phyloP scores from a whole-genome alignment of 2,329 filamentous ascomycete species.

The Hymenoscyphus repandus region DNA sequence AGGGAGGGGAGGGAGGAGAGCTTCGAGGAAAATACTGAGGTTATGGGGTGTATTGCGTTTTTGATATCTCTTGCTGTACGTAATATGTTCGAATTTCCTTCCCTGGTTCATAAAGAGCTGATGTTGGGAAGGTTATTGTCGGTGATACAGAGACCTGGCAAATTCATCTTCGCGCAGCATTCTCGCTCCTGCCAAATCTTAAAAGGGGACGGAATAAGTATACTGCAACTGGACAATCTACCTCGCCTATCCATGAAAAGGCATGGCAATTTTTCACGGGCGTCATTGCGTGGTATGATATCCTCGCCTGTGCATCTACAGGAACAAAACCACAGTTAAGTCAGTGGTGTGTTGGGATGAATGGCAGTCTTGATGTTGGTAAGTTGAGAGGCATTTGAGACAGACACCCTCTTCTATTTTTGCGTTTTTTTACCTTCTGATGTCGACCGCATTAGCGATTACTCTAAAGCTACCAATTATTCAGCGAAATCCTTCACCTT shows the following conservation, averaged over 20 bases:
- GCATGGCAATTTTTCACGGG: conserved; percentile 2
- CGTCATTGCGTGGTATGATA: conserved; percentile 13
- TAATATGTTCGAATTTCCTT: neutral
- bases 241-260: neutral
- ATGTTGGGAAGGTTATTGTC: conserved; percentile 22
- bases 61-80: neutral
- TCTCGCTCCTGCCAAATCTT: conserved; percentile 37
- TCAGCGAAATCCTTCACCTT: no score
- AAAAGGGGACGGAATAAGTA: neutral
- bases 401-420: neutral
- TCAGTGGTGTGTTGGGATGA: neutral
- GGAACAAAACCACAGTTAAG: neutral
- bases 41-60: no score
- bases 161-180: conserved; percentile 44
- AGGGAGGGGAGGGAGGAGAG: no score
- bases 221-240: neutral
- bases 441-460: no score
- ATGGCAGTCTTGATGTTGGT: neutral
- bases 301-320: neutral
- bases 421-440: no score
- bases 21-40: no score
- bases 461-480: no score
- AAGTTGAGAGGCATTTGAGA: neutral
- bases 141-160: conserved; percentile 43
- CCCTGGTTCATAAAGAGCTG: neutral